Conservation (phyloP, 352 stramenopile genomes). For the Aphanomyces euteiches region DNA sequence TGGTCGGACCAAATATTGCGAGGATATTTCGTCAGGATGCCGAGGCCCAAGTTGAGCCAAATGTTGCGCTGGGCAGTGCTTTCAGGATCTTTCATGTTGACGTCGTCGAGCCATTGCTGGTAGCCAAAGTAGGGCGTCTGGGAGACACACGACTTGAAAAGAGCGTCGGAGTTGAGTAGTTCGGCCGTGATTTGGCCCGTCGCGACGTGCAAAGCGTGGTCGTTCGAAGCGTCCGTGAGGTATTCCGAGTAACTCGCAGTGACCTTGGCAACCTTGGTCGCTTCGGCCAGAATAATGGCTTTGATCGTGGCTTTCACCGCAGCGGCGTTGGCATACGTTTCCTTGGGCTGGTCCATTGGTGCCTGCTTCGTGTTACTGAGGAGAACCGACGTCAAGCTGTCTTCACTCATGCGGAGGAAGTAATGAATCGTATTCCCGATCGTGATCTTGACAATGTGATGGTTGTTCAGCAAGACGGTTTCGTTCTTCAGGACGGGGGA, state of each 20-base stretch:
- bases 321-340: not conserved
- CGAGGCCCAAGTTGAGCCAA: constrained; percentile 5
- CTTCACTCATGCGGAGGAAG: constrained; percentile 16
- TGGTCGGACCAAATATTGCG: constrained; percentile 19
- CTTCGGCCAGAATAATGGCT: constrained; percentile 4
- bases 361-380: not conserved
- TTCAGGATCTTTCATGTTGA: constrained; percentile 25
- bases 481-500: not conserved
- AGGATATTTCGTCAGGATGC: constrained; percentile 11
- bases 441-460: constrained; percentile 12
- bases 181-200: not conserved
- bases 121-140: constrained; percentile 22
- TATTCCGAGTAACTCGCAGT: not conserved
- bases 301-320: constrained; percentile 2
- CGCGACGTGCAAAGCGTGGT: constrained; percentile 1
- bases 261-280: constrained; percentile 10
- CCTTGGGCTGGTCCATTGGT: constrained; percentile 3
- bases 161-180: not conserved
- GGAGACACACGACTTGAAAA: not conserved
- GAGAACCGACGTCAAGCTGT: not conserved
- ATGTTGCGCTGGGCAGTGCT: constrained; percentile 1
- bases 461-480: not conserved
- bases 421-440: constrained; percentile 23
- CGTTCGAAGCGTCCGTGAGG: not conserved
- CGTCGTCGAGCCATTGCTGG: constrained; percentile 21